Conservation (phyloP, 2,329 filamentous ascomycete genomes). For the Ceratocystis cacaofunesta region DNA sequence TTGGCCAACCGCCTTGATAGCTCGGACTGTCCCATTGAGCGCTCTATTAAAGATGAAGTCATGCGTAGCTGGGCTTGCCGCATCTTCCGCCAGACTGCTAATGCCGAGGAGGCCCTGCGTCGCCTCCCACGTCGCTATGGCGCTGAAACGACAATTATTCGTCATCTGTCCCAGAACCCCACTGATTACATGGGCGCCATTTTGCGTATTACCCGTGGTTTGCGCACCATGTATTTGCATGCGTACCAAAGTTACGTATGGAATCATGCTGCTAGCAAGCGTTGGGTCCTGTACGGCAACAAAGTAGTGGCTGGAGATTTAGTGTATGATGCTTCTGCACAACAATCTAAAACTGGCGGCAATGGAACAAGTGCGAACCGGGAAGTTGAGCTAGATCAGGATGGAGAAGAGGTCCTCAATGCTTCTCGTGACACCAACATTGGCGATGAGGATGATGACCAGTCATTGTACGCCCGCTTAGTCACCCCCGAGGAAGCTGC, state of each 20-base stretch:
- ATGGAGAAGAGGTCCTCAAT: slow-evolving; percentile 45
- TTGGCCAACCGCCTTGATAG: slow-evolving; percentile 35
- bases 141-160: slow-evolving; percentile 65
- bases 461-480: slow-evolving; percentile 46
- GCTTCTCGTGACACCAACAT: slow-evolving; percentile 30
- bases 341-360: neutral
- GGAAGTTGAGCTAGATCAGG: slow-evolving; percentile 24
- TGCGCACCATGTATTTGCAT: slow-evolving; percentile 90
- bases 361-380: slow-evolving; percentile 19
- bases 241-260: slow-evolving; percentile 91
- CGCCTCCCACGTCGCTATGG: slow-evolving; percentile 66
- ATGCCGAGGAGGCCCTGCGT: slow-evolving; percentile 44
- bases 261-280: slow-evolving; percentile 71
- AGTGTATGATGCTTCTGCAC: slow-evolving; percentile 38
- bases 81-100: slow-evolving; percentile 47
- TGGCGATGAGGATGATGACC: slow-evolving; percentile 30
- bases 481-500: slow-evolving; percentile 64
- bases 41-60: slow-evolving; percentile 59
- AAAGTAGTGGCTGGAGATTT: slow-evolving; percentile 75
- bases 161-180: slow-evolving; percentile 48
- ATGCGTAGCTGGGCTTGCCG: slow-evolving; percentile 65
- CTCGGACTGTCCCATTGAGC: slow-evolving; percentile 27
- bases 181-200: slow-evolving; percentile 72
- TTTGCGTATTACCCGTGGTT: slow-evolving; percentile 60
- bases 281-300: slow-evolving; percentile 61